These are phyloP conservation scores for Elaeis guineensis DNA, from an alignment of 176 grass and related monocot genomes.

Conservation along the genomic window DNA sequence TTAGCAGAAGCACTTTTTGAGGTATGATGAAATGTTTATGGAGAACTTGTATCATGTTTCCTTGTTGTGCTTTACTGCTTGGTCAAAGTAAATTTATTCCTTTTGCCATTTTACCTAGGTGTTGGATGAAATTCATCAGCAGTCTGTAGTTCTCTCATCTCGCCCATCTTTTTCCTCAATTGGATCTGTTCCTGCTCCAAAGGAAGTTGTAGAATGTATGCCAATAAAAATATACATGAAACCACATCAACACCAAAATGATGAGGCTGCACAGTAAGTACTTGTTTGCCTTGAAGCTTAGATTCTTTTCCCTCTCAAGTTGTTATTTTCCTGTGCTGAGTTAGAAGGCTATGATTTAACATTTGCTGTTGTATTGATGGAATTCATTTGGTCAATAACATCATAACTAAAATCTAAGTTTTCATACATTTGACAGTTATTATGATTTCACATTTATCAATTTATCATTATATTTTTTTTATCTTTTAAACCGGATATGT, in stretches of 20 bases:
- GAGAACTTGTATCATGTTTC: background rate
- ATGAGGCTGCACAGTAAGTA: constrained; percentile 78
- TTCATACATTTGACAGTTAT: too few species aligned
- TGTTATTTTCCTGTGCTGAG: too few species aligned
- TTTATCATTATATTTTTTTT: too few species aligned
- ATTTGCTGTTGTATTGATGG: too few species aligned
- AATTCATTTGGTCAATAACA: too few species aligned
- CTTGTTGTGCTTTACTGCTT: background rate
- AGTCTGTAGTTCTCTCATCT: constrained; percentile 76
- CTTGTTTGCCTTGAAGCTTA: constrained; percentile 5
- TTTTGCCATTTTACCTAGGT: constrained; percentile 43
- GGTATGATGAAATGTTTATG: constrained; percentile 31
- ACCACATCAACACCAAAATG: constrained; percentile 44
- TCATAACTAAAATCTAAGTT: too few species aligned
- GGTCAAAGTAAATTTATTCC: background rate
- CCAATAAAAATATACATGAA: constrained; percentile 76
- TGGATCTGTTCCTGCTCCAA: constrained; percentile 88
- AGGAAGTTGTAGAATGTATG: constrained; percentile 72
- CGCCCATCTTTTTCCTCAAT: constrained; percentile 84
- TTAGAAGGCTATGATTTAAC: too few species aligned
- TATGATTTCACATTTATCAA: too few species aligned
- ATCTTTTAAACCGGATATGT: too few species aligned
- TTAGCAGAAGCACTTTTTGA: constrained; percentile 94
- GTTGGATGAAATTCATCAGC: constrained; percentile 98
- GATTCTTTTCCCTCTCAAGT: background rate